Evolutionary conservation across 2,329 filamentous ascomycete species (phyloP).

Genomic region (Microsporum audouinii): DNA sequence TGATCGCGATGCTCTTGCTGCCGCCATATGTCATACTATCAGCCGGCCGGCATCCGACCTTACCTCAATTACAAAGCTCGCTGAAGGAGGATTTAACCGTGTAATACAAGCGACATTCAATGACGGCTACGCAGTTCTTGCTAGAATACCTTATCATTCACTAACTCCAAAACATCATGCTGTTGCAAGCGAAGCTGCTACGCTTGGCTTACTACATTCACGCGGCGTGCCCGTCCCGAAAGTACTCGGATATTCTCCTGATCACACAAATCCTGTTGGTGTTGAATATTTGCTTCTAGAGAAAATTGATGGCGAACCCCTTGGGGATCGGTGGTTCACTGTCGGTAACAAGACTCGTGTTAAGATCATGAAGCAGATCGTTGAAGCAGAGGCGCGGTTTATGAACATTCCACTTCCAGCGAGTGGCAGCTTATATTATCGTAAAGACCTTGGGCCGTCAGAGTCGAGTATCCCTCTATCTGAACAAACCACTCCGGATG

Average conservation of each 20-base stretch:
- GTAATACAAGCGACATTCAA: slow-evolving; percentile 18
- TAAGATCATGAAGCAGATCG: slow-evolving; percentile 5
- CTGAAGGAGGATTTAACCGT: slow-evolving; percentile 21
- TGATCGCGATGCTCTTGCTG: slow-evolving; percentile 7
- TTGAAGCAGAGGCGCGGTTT: slow-evolving; percentile 18
- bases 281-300: slow-evolving; percentile 22
- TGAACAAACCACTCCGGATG: background rate
- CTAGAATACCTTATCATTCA: slow-evolving; percentile 17
- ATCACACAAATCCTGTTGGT: slow-evolving; percentile 17
- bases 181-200: slow-evolving; percentile 21
- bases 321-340: slow-evolving; percentile 16
- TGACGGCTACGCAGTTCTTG: slow-evolving; percentile 17
- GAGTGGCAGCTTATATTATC: slow-evolving; percentile 19
- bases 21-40: slow-evolving; percentile 1
- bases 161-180: slow-evolving; percentile 15
- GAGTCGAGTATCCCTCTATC: background rate
- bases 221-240: slow-evolving; percentile 28
- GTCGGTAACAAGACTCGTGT: slow-evolving; percentile 10
- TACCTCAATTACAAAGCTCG: slow-evolving; percentile 15
- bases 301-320: slow-evolving; percentile 15
- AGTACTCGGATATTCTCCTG: slow-evolving; percentile 18
- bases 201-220: slow-evolving; percentile 17
- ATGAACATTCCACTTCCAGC: slow-evolving; percentile 14
- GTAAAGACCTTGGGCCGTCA: slow-evolving; percentile 12
- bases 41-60: background rate